Percentiles rank a stretch among this genome's conserved stretches.
Evolutionary conservation across 2,329 filamentous ascomycete species (phyloP).

Genomic region (Colletotrichum chrysophilum): DNA sequence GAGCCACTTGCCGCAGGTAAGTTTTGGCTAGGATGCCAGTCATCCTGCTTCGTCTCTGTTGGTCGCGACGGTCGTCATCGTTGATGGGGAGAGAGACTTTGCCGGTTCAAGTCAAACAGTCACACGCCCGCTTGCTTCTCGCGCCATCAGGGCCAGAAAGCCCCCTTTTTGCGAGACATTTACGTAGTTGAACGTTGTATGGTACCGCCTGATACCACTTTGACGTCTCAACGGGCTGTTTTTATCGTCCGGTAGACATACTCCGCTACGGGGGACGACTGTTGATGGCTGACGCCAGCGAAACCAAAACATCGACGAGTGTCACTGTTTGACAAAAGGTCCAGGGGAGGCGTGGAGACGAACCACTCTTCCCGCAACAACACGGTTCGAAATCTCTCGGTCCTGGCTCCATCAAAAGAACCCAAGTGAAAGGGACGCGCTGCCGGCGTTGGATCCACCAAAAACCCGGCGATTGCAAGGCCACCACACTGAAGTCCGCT

Average conservation of each 20-base stretch:
- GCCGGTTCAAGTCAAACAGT: not conserved
- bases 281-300: not conserved
- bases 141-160: not conserved
- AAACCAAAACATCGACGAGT: not conserved
- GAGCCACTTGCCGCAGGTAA: not conserved
- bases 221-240: not conserved
- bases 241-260: not conserved
- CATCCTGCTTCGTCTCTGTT: not conserved
- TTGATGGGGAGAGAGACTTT: not conserved
- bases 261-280: not conserved
- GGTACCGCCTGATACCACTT: not conserved
- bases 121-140: not conserved
- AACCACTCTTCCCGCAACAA: not conserved
- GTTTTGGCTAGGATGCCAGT: not conserved
- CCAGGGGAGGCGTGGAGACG: not conserved
- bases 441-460: not conserved
- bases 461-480: not conserved
- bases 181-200: not conserved
- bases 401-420: not conserved
- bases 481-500: not conserved
- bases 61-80: not conserved
- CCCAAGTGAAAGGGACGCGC: not conserved
- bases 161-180: not conserved
- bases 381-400: not conserved
- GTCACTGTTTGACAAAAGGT: not conserved